phyloP scores from a whole-genome alignment of 2,329 filamentous ascomycete species.

The Sarocladium kiliense region DNA sequence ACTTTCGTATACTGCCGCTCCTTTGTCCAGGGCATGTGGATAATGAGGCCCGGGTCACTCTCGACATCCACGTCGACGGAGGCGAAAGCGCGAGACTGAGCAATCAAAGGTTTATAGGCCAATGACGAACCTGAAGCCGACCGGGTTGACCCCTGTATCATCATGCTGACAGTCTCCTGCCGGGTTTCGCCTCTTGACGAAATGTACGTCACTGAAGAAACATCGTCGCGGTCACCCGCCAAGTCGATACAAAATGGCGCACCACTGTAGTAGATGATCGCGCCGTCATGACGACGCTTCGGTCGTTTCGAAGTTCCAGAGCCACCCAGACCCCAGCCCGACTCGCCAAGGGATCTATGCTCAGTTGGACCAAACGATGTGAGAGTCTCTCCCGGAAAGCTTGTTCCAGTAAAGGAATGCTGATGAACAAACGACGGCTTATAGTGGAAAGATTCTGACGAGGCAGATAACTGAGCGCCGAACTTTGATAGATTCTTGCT shows the following conservation, averaged over 20 bases:
- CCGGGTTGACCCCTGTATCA: constrained; percentile 25
- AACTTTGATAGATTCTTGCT: constrained; percentile 35
- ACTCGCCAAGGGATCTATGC: constrained; percentile 44
- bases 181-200: constrained; percentile 37
- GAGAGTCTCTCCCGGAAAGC: constrained; percentile 42
- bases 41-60: constrained; percentile 24
- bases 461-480: constrained; percentile 30
- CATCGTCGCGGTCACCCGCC: constrained; percentile 56
- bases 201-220: constrained; percentile 43
- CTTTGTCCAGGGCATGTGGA: constrained; percentile 40
- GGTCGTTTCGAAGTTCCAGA: constrained; percentile 43
- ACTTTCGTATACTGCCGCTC: constrained; percentile 32
- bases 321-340: constrained; percentile 40
- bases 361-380: constrained; percentile 43
- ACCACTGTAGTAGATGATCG: constrained; percentile 79
- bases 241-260: constrained; percentile 78
- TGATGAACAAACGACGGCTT: constrained; percentile 56
- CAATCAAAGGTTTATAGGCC: constrained; percentile 44
- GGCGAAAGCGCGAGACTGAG: constrained; percentile 18
- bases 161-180: constrained; percentile 15
- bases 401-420: constrained; percentile 39
- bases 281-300: constrained; percentile 59
- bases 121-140: constrained; percentile 48
- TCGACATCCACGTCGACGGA: constrained; percentile 23
- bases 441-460: constrained; percentile 53